Percentiles rank a stretch among this genome's conserved stretches.
These are phyloP conservation scores for Heliamphora pulchella DNA, from an alignment of 179 eudicot species.

Conservation along the genomic window DNA sequence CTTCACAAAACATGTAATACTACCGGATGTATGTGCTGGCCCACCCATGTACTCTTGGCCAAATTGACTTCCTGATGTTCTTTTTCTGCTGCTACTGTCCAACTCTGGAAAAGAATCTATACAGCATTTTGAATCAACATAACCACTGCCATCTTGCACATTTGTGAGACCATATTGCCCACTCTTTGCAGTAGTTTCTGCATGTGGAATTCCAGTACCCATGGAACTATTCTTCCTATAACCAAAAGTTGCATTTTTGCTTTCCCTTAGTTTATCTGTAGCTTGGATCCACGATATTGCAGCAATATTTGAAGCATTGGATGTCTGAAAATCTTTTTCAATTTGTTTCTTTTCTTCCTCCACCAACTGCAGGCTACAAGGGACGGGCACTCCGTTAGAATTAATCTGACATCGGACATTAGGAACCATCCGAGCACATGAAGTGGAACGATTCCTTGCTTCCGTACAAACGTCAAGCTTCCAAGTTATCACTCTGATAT, in stretches of 20 bases:
- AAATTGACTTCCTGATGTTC: background rate
- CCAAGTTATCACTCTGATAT: background rate
- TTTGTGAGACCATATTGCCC: background rate
- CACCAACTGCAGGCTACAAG: background rate
- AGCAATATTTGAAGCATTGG: background rate
- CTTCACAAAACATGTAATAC: background rate
- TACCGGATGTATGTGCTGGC: background rate
- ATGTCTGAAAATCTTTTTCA: background rate
- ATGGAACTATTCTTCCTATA: background rate
- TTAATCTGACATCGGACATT: constrained; percentile 6
- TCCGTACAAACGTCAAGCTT: constrained; percentile 9
- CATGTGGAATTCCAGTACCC: background rate
- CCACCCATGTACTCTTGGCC: background rate
- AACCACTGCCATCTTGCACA: background rate
- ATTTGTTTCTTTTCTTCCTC: constrained; percentile 6
- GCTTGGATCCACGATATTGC: background rate
- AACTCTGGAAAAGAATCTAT: background rate
- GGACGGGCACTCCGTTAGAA: constrained; percentile 2
- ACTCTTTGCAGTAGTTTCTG: background rate
- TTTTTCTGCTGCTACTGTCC: background rate
- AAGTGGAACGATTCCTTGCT: constrained; percentile 7
- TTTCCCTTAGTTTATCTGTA: constrained; percentile 6
- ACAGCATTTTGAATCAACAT: background rate
- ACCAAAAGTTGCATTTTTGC: background rate
- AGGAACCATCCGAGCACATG: constrained; percentile 13